Conservation (phyloP, 495 filamentous ascomycete species). For the Penicillium cataractarum region DNA sequence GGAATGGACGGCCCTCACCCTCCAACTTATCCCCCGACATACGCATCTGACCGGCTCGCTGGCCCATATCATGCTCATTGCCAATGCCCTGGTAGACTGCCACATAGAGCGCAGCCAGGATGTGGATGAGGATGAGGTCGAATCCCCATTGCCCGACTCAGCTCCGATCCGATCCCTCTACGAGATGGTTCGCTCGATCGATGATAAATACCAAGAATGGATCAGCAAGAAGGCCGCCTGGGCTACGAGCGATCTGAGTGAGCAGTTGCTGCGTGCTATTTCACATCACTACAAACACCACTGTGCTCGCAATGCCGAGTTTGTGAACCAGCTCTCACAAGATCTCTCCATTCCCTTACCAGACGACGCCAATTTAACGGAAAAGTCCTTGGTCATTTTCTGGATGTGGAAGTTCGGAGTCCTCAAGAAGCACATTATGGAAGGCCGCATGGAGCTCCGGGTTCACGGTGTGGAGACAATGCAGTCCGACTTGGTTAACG, state of each 20-base stretch:
- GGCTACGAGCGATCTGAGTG: constrained; percentile 42
- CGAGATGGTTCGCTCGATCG: constrained; percentile 31
- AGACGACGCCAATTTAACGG: constrained; percentile 31
- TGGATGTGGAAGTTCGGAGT: constrained; percentile 72
- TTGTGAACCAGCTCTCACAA: constrained; percentile 36
- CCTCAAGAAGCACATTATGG: constrained; percentile 71
- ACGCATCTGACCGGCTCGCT: constrained; percentile 21
- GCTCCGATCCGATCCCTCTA: constrained; percentile 29
- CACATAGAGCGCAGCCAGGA: constrained; percentile 23
- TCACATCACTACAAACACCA: constrained; percentile 30
- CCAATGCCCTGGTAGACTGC: constrained; percentile 22
- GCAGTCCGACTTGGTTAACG: constrained; percentile 67
- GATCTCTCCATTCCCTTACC: constrained; percentile 46
- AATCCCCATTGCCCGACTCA: constrained; percentile 25
- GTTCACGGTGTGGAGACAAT: constrained; percentile 72
- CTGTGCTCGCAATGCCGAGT: constrained; percentile 25
- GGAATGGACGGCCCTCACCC: constrained; percentile 30
- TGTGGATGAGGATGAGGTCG: neutral
- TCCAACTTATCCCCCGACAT: constrained; percentile 30
- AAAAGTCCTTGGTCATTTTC: constrained; percentile 49
- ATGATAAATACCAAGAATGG: constrained; percentile 39
- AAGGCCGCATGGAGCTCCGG: constrained; percentile 87
- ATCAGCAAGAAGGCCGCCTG: constrained; percentile 46
- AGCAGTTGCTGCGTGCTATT: constrained; percentile 34
- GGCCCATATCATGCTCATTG: constrained; percentile 10